Percentiles rank a stretch among this genome's conserved stretches.
Evolutionary conservation across 306 rosid species (phyloP).

Genomic region (Biancaea sappan): DNA sequence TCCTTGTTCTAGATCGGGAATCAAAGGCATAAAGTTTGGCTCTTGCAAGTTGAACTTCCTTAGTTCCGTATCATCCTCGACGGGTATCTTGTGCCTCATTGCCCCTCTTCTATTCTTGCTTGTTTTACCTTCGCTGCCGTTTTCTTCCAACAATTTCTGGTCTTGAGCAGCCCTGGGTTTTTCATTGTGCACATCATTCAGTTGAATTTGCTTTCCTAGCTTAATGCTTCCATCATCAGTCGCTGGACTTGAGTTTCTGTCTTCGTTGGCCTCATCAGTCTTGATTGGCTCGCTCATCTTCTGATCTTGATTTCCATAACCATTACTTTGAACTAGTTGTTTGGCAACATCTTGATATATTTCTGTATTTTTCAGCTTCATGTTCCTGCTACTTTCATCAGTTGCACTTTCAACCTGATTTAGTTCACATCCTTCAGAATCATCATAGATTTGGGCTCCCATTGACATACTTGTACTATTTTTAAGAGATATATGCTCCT

Average conservation of each 20-base stretch:
- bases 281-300: constrained; percentile 6
- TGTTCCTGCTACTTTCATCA: not conserved
- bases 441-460: constrained; percentile 12
- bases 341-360: not conserved
- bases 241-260: constrained; percentile 23
- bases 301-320: constrained; percentile 13
- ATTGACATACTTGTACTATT: constrained; percentile 20
- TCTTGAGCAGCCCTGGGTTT: constrained; percentile 18
- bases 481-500: constrained; percentile 25
- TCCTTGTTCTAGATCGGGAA: constrained; percentile 58
- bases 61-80: constrained; percentile 50
- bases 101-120: constrained; percentile 43
- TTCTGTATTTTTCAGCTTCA: constrained; percentile 2
- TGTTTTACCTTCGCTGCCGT: constrained; percentile 19
- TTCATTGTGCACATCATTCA: constrained; percentile 18
- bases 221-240: constrained; percentile 13
- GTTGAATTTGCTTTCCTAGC: constrained; percentile 20
- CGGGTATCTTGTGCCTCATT: constrained; percentile 40
- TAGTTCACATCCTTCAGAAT: not conserved
- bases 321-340: not conserved
- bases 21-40: constrained; percentile 67
- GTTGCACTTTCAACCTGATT: not conserved
- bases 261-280: constrained; percentile 29
- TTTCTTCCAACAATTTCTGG: constrained; percentile 28
- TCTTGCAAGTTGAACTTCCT: constrained; percentile 58